Percentiles rank a stretch among this genome's conserved stretches.
phyloP scores from a whole-genome alignment of 2,329 filamentous ascomycete genomes.

The Phialophora expanda region DNA sequence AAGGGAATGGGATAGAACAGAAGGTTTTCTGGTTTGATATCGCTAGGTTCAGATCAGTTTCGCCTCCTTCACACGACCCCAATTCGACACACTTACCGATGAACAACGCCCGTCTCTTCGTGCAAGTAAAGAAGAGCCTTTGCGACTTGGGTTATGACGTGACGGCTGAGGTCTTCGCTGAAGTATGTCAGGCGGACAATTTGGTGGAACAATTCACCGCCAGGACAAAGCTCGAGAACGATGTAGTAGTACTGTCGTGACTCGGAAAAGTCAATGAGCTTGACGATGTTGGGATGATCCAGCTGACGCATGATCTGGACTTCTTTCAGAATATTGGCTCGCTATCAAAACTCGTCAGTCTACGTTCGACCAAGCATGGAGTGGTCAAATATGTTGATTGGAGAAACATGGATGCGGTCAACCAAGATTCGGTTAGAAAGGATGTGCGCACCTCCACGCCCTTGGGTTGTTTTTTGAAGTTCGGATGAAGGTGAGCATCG shows the following conservation, averaged over 20 bases:
- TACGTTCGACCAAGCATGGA: conserved; percentile 34
- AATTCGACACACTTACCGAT: conserved; percentile 71
- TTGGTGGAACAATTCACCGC: conserved; percentile 96
- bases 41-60: conserved; percentile 58
- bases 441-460: conserved; percentile 86
- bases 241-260: conserved; percentile 97
- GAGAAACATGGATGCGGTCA: conserved; percentile 29
- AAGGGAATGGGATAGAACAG: conserved; percentile 87
- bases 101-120: conserved; percentile 92
- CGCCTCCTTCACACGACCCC: neutral
- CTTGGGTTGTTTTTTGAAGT: conserved; percentile 93
- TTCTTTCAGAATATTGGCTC: conserved; percentile 97
- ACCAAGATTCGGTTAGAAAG: conserved; percentile 44
- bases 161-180: conserved; percentile 90
- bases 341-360: conserved; percentile 59
- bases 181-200: conserved; percentile 98
- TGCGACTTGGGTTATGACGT: conserved; percentile 95
- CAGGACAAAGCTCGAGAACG: conserved; percentile 89
- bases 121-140: conserved; percentile 92
- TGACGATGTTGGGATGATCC: conserved; percentile 94
- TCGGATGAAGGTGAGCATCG: conserved; percentile 90
- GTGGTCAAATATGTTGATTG: conserved; percentile 1
- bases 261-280: conserved; percentile 90
- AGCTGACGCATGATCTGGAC: conserved; percentile 98
- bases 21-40: conserved; percentile 96